phyloP scores from a whole-genome alignment of 371 early-diverging fungal species.

The Mortierella sp. region DNA sequence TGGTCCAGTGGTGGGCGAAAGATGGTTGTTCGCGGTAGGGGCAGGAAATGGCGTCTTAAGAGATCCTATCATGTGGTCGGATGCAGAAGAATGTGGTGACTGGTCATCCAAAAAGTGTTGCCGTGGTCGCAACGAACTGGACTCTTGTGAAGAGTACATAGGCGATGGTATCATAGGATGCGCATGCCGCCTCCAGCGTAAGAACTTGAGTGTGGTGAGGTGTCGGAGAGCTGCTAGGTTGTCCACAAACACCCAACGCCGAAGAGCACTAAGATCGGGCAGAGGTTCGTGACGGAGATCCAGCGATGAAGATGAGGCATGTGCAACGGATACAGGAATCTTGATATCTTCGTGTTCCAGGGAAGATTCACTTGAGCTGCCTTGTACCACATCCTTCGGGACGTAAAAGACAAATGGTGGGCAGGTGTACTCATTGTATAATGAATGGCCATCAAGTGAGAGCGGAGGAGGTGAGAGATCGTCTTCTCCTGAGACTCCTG shows the following conservation, averaged over 20 bases:
- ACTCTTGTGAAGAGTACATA: conserved; percentile 30
- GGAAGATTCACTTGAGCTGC: too few species aligned
- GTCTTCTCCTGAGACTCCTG: conserved; percentile 6
- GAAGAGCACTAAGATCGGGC: conserved; percentile 11
- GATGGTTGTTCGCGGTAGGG: conserved; percentile 1
- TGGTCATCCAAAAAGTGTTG: not conserved
- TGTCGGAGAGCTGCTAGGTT: conserved; percentile 33
- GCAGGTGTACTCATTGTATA: not conserved
- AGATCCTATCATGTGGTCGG: not conserved
- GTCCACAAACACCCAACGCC: conserved; percentile 25
- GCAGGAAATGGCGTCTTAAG: not conserved
- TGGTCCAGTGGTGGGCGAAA: not conserved
- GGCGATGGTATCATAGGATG: not conserved
- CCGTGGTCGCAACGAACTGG: conserved; percentile 7
- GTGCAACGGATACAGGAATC: not conserved
- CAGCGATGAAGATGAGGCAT: not conserved
- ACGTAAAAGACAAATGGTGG: conserved; percentile 24
- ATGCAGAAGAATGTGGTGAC: not conserved
- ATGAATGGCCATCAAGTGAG: conserved; percentile 1
- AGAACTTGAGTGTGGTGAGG: conserved; percentile 37
- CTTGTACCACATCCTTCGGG: not conserved
- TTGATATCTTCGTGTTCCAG: not conserved
- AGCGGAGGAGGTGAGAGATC: conserved; percentile 23
- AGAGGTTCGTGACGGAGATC: not conserved
- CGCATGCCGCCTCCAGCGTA: conserved; percentile 26